Conservation (phyloP, 495 filamentous ascomycete species). For the Podospora australis region DNA sequence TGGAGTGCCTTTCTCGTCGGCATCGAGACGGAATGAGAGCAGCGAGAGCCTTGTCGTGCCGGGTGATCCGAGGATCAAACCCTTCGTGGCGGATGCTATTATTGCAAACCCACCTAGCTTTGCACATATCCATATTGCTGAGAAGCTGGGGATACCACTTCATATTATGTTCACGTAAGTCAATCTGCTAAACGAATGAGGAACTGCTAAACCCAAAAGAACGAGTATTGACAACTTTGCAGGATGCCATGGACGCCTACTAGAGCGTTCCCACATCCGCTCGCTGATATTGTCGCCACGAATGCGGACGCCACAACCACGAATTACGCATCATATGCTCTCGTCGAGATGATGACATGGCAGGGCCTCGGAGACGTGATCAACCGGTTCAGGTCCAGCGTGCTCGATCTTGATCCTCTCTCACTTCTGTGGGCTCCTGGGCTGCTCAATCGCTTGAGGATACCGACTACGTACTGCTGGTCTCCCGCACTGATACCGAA, state of each 20-base stretch:
- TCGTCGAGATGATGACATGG: constrained; percentile 65
- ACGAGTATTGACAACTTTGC: background rate
- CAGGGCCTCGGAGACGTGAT: constrained; percentile 59
- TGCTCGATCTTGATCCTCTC: constrained; percentile 54
- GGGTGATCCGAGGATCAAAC: constrained; percentile 22
- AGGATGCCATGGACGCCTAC: constrained; percentile 58
- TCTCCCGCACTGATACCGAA: constrained; percentile 60
- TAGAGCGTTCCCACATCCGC: constrained; percentile 59
- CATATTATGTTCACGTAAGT: constrained; percentile 56
- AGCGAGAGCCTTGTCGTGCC: constrained; percentile 19
- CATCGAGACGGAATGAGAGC: constrained; percentile 11
- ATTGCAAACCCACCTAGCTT: constrained; percentile 65
- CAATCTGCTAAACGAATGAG: background rate
- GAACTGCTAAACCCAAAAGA: background rate
- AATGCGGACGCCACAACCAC: constrained; percentile 52
- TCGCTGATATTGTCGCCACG: constrained; percentile 58
- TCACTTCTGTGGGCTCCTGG: constrained; percentile 62
- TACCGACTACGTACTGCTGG: constrained; percentile 63
- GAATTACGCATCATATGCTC: constrained; percentile 68
- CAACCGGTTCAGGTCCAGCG: constrained; percentile 55
- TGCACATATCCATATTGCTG: constrained; percentile 60
- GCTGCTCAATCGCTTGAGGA: constrained; percentile 51
- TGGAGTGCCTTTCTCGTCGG: constrained; percentile 12
- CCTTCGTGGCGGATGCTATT: constrained; percentile 67
- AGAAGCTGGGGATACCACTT: constrained; percentile 56